These are phyloP conservation scores for Ascomycota sp. DNA, from an alignment of 2,329 filamentous ascomycete species.

Conservation along the genomic window DNA sequence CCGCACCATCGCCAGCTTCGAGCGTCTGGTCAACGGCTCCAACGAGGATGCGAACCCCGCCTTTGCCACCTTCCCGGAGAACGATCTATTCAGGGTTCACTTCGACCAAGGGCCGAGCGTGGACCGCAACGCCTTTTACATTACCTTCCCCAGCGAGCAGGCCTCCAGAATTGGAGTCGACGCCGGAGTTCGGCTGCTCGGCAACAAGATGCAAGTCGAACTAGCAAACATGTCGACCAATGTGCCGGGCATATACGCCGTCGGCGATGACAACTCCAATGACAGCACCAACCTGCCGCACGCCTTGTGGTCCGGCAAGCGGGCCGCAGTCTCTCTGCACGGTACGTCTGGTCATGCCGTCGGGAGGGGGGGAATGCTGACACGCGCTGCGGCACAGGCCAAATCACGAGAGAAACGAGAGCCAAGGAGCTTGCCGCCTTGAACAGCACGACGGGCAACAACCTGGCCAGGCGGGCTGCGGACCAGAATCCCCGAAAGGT, in stretches of 20 bases:
- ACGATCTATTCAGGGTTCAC: conserved; percentile 33
- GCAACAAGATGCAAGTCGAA: conserved; percentile 22
- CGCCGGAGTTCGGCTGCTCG: conserved; percentile 24
- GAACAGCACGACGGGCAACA: conserved; percentile 4
- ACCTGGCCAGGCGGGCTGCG: conserved; percentile 9
- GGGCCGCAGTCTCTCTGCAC: conserved; percentile 34
- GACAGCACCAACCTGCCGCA: conserved; percentile 40
- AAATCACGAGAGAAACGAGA: conserved; percentile 20
- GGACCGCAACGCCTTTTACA: conserved; percentile 29
- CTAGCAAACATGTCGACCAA: conserved; percentile 23
- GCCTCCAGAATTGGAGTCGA: conserved; percentile 23
- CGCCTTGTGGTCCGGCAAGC: conserved; percentile 38
- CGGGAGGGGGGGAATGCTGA: background rate
- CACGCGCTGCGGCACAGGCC: conserved; percentile 9
- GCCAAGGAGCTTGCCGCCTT: conserved; percentile 12
- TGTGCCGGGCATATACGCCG: conserved; percentile 30
- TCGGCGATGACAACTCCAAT: conserved; percentile 40
- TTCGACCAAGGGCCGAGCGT: conserved; percentile 25
- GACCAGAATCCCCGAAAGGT: conserved; percentile 17
- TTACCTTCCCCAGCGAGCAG: conserved; percentile 26
- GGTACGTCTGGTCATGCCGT: conserved; percentile 18
- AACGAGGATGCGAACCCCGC: conserved; percentile 17
- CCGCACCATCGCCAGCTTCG: conserved; percentile 27
- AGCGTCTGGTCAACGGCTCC: conserved; percentile 21
- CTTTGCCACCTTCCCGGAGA: conserved; percentile 23